A percentile compares a stretch with the other conserved stretches of the same genome.
Conservation (phyloP, 805 yeast genomes). For the Millerago galiae region DNA sequence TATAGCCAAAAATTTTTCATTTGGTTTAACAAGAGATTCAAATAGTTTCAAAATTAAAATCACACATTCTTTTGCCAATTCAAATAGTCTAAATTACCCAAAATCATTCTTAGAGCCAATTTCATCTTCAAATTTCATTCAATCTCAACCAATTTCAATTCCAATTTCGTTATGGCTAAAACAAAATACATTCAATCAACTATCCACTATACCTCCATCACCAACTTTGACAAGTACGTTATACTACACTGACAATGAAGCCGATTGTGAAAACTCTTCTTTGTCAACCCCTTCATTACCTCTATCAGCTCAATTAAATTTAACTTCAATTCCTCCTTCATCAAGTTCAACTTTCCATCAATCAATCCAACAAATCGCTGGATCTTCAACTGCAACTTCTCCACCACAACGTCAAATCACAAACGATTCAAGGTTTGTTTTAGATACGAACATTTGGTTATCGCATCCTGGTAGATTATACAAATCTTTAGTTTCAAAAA, state of each 20-base stretch:
- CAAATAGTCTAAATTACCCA: background rate
- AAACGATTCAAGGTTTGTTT: slow-evolving; percentile 43
- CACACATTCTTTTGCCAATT: slow-evolving; percentile 3
- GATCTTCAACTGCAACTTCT: slow-evolving; percentile 2
- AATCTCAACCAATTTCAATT: slow-evolving; percentile 4
- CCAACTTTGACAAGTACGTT: slow-evolving; percentile 8
- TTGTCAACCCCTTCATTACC: slow-evolving; percentile 10
- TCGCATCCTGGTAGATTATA: slow-evolving; percentile 73
- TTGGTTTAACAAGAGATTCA: slow-evolving; percentile 45
- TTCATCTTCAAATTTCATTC: slow-evolving; percentile 5
- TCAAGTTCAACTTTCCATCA: slow-evolving; percentile 2
- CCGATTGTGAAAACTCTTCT: slow-evolving; percentile 14
- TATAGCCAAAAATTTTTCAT: slow-evolving; percentile 44
- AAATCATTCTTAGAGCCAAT: slow-evolving; percentile 7
- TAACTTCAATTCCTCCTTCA: slow-evolving; percentile 7
- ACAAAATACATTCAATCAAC: slow-evolving; percentile 6
- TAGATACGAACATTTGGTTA: slow-evolving; percentile 78
- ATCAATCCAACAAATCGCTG: background rate
- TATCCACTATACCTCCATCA: slow-evolving; percentile 10
- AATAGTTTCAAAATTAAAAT: slow-evolving; percentile 21
- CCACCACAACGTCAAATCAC: slow-evolving; percentile 9
- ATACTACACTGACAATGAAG: slow-evolving; percentile 15
- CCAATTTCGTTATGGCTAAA: slow-evolving; percentile 10
- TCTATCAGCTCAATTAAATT: slow-evolving; percentile 7
- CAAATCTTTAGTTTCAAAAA: slow-evolving; percentile 56